Evolutionary conservation across 805 yeast species (phyloP).

Genomic region (Teunomyces stri): DNA sequence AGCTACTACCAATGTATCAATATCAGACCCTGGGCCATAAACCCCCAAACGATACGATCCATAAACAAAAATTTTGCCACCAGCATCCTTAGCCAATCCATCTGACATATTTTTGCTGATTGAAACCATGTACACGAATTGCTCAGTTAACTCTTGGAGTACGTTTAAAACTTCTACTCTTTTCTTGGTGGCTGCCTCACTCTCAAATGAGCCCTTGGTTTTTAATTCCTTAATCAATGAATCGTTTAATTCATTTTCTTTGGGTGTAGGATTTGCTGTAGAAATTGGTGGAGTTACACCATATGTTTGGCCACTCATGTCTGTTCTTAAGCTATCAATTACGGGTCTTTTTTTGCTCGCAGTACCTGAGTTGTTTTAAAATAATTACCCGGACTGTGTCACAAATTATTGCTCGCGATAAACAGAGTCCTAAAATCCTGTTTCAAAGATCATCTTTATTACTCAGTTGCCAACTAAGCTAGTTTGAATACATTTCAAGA

Average conservation of each 20-base stretch:
- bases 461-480: not conserved
- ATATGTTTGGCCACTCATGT: conserved; percentile 28
- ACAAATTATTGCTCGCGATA: not conserved
- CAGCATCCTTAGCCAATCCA: conserved; percentile 96
- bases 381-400: not conserved
- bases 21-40: conserved; percentile 97
- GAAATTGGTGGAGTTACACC: conserved; percentile 88
- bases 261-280: conserved; percentile 76
- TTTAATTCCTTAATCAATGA: conserved; percentile 74
- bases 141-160: conserved; percentile 71
- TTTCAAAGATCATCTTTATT: not conserved
- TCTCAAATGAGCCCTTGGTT: conserved; percentile 82
- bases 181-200: conserved; percentile 77
- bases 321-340: not conserved
- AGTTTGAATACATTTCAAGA: not conserved
- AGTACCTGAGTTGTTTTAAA: not conserved
- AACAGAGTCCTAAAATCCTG: not conserved
- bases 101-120: conserved; percentile 87
- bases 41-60: conserved; percentile 96
- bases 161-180: conserved; percentile 71
- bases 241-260: conserved; percentile 76
- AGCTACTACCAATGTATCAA: conserved; percentile 93
- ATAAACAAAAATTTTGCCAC: conserved; percentile 94
- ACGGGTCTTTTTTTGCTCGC: not conserved
- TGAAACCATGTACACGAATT: conserved; percentile 81